Evolutionary conservation across 192 early-diverging fungal genomes (phyloP).

Genomic region (Entophlyctis helioformis): DNA sequence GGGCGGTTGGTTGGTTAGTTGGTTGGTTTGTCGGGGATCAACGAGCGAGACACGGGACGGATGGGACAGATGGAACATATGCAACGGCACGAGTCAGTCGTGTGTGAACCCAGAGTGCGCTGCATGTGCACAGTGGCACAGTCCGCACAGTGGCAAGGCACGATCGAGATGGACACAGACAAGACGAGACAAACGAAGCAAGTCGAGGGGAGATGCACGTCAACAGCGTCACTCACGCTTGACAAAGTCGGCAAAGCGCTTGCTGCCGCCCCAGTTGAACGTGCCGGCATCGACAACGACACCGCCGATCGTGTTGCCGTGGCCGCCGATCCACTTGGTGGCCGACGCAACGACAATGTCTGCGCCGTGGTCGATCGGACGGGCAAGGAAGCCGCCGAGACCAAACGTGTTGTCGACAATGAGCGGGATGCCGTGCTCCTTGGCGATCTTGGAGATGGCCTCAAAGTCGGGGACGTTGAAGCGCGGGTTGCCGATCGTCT

Average conservation of each 20-base stretch:
- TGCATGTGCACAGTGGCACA: no score
- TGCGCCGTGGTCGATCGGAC: constrained; percentile 89
- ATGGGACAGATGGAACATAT: no score
- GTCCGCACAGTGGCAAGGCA: no score
- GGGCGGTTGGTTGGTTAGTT: no score
- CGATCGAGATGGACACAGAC: no score
- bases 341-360: constrained; percentile 90
- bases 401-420: constrained; percentile 97
- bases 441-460: constrained; percentile 68
- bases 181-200: no score
- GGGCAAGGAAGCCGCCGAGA: constrained; percentile 63
- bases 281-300: constrained; percentile 79
- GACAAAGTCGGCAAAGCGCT: constrained; percentile 77
- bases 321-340: constrained; percentile 84
- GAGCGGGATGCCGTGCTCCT: constrained; percentile 73
- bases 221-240: no score
- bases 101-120: no score
- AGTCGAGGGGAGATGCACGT: no score
- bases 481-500: constrained; percentile 85
- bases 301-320: constrained; percentile 88
- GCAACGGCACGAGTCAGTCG: no score
- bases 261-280: constrained; percentile 84
- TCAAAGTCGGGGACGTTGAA: constrained; percentile 81
- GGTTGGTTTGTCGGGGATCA: no score
- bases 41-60: no score